These are phyloP conservation scores for Candida labiduridarum DNA, from an alignment of 1,139 yeast species.

Conservation along the genomic window DNA sequence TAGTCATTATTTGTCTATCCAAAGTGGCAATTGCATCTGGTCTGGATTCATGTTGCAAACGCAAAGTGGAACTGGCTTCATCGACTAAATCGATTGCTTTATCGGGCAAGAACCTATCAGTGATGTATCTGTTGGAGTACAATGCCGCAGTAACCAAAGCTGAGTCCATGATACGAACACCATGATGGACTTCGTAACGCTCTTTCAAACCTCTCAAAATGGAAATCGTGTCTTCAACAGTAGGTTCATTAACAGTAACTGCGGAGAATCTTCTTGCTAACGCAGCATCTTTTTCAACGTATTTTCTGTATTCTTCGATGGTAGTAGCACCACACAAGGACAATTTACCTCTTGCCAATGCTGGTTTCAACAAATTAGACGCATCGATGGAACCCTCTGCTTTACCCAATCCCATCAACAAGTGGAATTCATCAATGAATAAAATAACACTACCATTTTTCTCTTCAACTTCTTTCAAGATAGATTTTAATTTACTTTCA, in stretches of 20 bases:
- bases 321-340: conserved; percentile 98
- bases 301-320: conserved; percentile 80
- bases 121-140: conserved; percentile 85
- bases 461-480: conserved; percentile 84
- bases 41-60: conserved; percentile 94
- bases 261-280: conserved; percentile 91
- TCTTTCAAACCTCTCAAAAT: conserved; percentile 93
- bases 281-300: conserved; percentile 91
- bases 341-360: conserved; percentile 87
- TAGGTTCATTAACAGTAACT: conserved; percentile 85
- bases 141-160: conserved; percentile 95
- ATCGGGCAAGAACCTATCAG: conserved; percentile 91
- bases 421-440: conserved; percentile 91
- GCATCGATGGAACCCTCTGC: conserved; percentile 97
- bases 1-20: conserved; percentile 89
- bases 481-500: conserved; percentile 84
- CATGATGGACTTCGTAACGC: conserved; percentile 95
- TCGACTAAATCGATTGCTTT: conserved; percentile 96
- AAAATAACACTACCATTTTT: conserved; percentile 77
- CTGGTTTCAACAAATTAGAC: conserved; percentile 88
- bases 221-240: conserved; percentile 88
- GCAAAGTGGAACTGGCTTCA: conserved; percentile 93
- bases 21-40: conserved; percentile 92
- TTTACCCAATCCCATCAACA: conserved; percentile 89
- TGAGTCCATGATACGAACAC: conserved; percentile 92